phyloP scores from a whole-genome alignment of 2,329 filamentous ascomycete genomes.

The Colletotrichum lini region DNA sequence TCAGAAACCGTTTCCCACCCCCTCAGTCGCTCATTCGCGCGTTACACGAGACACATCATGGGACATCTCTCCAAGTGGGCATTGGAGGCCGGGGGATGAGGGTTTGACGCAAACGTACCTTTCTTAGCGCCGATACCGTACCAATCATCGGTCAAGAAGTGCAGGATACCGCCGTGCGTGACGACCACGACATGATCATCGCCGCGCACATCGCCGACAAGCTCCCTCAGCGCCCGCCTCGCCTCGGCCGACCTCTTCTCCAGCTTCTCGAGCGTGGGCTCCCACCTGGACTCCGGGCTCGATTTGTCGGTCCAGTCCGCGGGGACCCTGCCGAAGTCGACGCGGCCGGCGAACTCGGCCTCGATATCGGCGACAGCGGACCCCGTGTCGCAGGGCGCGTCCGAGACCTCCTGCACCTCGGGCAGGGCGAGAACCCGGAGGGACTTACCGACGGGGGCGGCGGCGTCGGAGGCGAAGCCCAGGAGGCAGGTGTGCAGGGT shows the following conservation, averaged over 20 bases:
- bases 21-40: not conserved
- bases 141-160: conserved; percentile 90
- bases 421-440: conserved; percentile 75
- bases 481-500: conserved; percentile 84
- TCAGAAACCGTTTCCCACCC: not conserved
- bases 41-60: not conserved
- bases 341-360: conserved; percentile 72
- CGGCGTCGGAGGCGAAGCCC: conserved; percentile 72
- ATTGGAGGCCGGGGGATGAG: not conserved
- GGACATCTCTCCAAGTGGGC: not conserved
- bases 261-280: conserved; percentile 67
- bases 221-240: conserved; percentile 69
- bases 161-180: conserved; percentile 86
- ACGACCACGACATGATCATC: conserved; percentile 81
- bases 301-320: conserved; percentile 81
- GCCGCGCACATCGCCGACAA: conserved; percentile 55
- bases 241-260: conserved; percentile 73
- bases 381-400: conserved; percentile 83
- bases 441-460: conserved; percentile 16
- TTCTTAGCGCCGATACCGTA: conserved; percentile 65
- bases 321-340: conserved; percentile 75
- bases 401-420: conserved; percentile 83
- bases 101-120: conserved; percentile 52
- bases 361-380: conserved; percentile 67
- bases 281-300: conserved; percentile 56